Base-by-base conservation (phyloP, 164 flowering plant genomes). In the Chloranthus sessilifolius region DNA sequence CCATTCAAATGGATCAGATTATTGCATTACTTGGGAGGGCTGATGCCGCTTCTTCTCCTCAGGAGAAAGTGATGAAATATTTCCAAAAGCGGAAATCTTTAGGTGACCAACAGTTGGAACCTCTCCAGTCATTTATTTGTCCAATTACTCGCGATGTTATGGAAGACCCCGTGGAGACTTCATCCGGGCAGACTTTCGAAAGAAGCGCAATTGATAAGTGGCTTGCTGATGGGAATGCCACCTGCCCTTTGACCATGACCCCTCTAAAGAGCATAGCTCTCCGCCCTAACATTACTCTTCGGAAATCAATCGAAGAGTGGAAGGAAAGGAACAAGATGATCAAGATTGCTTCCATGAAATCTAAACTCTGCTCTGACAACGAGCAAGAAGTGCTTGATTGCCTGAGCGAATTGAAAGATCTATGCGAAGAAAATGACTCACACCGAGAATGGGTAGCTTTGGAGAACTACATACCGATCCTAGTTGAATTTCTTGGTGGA, bases 261-360 rank as follows among this genome's bases (percentile, higher is more conserved):
- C 66, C 69, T 14, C 50, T 84, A n/a, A 65, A 74, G 33, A 57
- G 59, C 7, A 64, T 70, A 50, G 31, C 61, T 53, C 59, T 84
- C 33, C 71, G 84, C 28, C 83, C 88, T 12, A 84, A 84, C 57
- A 79, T 78, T 64, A 76, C 77, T 41, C 65, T 84, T 23, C 68
- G 80, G 53, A 83, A 79, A 52, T 84, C 94, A 27, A 81, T 84
- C 57, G 88, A 81, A 58, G 94, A 84, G 59, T 84, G 94, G 94
- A 78, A 69, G 63, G 92, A 81, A 26, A 69, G 94, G 43, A 84
- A 84, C 47, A 74, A 68, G 15, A 77, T 81, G 76, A 84, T 84
- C 50, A 71, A 52, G 35, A 73, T 84, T 56, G 82, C 69, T 58
- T 69, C 79, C 24, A 26, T 76, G 66, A 77, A 64, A 57, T 22